These are phyloP conservation scores for Cryptosporidium sp. DNA, from an alignment of 169 alveolate genomes.

Conservation along the genomic window DNA sequence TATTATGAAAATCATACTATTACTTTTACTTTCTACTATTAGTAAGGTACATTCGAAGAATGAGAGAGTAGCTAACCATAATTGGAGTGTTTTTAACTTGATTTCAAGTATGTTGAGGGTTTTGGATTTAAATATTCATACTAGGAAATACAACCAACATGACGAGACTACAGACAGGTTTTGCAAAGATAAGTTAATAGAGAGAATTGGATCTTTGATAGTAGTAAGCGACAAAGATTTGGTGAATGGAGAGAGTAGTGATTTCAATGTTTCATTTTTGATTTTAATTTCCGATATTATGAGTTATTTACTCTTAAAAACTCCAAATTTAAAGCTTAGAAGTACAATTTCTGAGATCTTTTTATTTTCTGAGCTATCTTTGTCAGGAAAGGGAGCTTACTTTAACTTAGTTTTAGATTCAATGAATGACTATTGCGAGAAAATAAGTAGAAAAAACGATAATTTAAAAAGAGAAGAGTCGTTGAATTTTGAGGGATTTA, in stretches of 20 bases:
- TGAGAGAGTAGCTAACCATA: neutral
- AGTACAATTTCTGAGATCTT: constrained; percentile 37
- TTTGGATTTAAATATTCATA: neutral
- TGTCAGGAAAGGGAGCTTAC: neutral
- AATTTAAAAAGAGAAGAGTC: neutral
- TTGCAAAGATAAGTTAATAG: neutral
- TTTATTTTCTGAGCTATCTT: constrained; percentile 30
- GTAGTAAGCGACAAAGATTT: neutral
- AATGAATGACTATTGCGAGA: neutral
- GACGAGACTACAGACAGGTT: neutral
- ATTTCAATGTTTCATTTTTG: neutral
- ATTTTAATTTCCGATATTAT: constrained; percentile 23
- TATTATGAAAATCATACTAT: constrained; percentile 15
- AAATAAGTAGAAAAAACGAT: neutral
- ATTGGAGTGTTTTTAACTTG: constrained; percentile 8
- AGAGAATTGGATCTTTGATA: constrained; percentile 16
- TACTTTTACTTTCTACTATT: constrained; percentile 28
- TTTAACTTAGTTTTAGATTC: neutral
- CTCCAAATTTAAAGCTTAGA: constrained; percentile 19
- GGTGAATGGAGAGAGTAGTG: neutral
- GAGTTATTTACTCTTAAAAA: constrained; percentile 43
- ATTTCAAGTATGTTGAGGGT: neutral
- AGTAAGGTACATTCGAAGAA: constrained; percentile 4
- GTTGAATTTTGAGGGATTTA: neutral
- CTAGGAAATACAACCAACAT: neutral